Percentiles rank a stretch among this genome's conserved stretches.
Conservation (phyloP, 1,139 yeast species). For the Debaryomycetaceae sp. region DNA sequence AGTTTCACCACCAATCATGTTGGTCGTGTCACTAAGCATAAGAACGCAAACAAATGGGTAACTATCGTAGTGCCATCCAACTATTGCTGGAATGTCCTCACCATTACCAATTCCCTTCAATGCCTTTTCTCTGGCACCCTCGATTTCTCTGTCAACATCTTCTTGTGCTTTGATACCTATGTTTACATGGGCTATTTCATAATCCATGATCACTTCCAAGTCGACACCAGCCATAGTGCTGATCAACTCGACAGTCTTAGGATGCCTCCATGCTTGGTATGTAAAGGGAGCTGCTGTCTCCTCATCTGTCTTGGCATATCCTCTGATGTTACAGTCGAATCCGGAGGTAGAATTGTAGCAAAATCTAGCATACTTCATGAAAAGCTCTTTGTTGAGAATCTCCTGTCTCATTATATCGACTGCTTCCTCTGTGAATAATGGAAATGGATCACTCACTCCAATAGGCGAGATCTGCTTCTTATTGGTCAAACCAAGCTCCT, state of each 20-base stretch:
- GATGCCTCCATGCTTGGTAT: constrained; percentile 55
- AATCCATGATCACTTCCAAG: constrained; percentile 48
- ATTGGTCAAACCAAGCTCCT: constrained; percentile 38
- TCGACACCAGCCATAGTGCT: constrained; percentile 55
- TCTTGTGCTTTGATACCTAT: constrained; percentile 36
- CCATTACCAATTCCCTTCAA: constrained; percentile 16
- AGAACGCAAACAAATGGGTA: constrained; percentile 63
- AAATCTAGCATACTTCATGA: constrained; percentile 41
- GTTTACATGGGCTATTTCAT: constrained; percentile 52
- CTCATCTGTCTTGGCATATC: constrained; percentile 36
- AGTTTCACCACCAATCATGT: constrained; percentile 62
- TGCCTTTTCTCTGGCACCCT: constrained; percentile 10
- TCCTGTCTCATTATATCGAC: constrained; percentile 53
- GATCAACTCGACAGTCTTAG: constrained; percentile 47
- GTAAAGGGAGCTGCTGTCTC: constrained; percentile 39
- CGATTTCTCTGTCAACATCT: constrained; percentile 17
- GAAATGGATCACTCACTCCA: constrained; percentile 57
- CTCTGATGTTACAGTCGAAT: constrained; percentile 44
- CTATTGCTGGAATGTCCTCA: constrained; percentile 47
- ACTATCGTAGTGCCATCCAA: constrained; percentile 58
- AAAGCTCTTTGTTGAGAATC: constrained; percentile 40
- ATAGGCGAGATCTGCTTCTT: constrained; percentile 43
- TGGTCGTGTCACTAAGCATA: constrained; percentile 54
- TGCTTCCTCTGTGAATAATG: constrained; percentile 56
- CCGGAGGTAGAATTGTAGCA: constrained; percentile 40